phyloP scores from a whole-genome alignment of 2,329 filamentous ascomycete genomes.

The Alternaria conjuncta region DNA sequence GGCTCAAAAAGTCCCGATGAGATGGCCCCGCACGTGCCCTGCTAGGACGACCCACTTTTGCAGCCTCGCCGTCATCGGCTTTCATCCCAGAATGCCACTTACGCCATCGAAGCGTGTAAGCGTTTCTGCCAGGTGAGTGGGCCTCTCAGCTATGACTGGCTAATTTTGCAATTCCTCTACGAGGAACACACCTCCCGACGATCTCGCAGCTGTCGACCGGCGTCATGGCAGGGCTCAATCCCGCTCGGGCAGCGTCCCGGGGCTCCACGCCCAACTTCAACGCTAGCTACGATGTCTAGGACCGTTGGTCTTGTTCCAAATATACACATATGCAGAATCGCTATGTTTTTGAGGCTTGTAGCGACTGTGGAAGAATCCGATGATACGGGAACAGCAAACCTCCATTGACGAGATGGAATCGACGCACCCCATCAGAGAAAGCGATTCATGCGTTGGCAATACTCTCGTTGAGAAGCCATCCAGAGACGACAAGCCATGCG shows the following conservation, averaged over 20 bases:
- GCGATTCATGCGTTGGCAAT: neutral
- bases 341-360: neutral
- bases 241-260: constrained; percentile 2
- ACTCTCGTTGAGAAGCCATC: neutral
- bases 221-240: neutral
- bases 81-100: constrained; percentile 2
- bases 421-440: neutral
- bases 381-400: neutral
- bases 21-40: neutral
- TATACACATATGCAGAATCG: neutral
- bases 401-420: neutral
- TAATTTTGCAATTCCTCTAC: neutral
- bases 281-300: neutral
- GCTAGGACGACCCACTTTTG: neutral
- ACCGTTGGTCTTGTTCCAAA: neutral
- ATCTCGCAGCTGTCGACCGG: neutral
- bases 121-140: neutral
- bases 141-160: neutral
- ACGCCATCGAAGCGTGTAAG: constrained; percentile 6
- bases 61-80: neutral
- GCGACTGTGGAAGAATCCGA: neutral
- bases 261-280: neutral
- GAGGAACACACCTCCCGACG: neutral
- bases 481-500: neutral
- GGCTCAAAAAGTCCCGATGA: constrained; percentile 9